phyloP scores from a whole-genome alignment of 192 early-diverging fungal genomes.

The Ambispora gerdemannii region DNA sequence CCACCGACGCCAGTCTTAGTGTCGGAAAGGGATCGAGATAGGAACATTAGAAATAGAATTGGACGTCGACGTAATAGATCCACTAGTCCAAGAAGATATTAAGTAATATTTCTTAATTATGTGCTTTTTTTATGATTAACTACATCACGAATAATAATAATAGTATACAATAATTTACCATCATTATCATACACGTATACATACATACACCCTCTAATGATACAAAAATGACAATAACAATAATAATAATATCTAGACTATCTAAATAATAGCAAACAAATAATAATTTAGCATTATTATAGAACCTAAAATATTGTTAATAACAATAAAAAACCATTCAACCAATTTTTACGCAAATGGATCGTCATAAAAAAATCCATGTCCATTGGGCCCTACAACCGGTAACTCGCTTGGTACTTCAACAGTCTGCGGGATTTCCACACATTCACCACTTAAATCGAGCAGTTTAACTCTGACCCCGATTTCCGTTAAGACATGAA shows the following conservation, averaged over 20 bases:
- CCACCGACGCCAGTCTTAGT: conserved; percentile 35
- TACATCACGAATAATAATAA: no score
- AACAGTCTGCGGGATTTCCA: conserved; percentile 45
- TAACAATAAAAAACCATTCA: no score
- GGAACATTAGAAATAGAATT: conserved; percentile 16
- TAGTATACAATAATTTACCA: no score
- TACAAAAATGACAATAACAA: no score
- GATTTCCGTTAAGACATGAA: conserved; percentile 63
- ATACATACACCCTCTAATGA: no score
- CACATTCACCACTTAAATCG: conserved; percentile 63
- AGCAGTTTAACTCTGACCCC: conserved; percentile 65
- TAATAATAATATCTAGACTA: no score
- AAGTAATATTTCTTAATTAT: no score
- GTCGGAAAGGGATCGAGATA: conserved; percentile 28
- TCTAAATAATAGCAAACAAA: no score
- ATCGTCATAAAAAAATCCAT: conserved; percentile 31
- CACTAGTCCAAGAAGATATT: conserved; percentile 29
- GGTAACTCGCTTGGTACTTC: conserved; percentile 26
- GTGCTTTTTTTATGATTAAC: no score
- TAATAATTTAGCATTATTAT: no score
- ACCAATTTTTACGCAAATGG: conserved; percentile 24
- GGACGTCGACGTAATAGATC: conserved; percentile 27
- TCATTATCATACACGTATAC: no score
- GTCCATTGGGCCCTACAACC: not conserved
- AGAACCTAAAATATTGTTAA: no score